Base-by-base conservation (phyloP, 108 stramenopile genomes). In the Nitzschia palea region DNA sequence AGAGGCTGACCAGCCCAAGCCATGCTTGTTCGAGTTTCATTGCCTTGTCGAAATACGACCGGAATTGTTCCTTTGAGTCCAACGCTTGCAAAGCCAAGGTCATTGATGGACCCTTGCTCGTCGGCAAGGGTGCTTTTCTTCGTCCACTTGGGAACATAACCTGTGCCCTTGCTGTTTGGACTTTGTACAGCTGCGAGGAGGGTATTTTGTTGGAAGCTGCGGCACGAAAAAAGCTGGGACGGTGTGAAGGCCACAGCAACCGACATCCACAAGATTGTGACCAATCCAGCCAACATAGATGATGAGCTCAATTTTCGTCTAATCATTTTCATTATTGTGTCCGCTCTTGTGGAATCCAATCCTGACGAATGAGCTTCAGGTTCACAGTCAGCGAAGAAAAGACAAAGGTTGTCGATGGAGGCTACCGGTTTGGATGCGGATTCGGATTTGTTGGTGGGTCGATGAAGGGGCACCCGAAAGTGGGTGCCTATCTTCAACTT, bases 71-170 rank as follows among this genome's bases (percentile, higher is more conserved):
- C 93, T 37, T 71, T 82, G 15, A 90, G 56, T 30, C 88, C 92
- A 43, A 87, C 86, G 2, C 85, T 54, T 60, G 33, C 40, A 78
- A 67, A 72, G 70, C 72, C 48, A 74, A 59, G 61, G 4, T 53
- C 34, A 2, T 71, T 66, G 27, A 28, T 66, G 25, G 62, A 65
- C 14, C 81, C 79, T 35, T 70, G 59, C 4, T 51, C 36, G 34
- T 81, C 89, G 5, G 85, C 90, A 5, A 93, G 66, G 44, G 88
- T 89, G 23, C 72, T 74, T 71, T 88, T 93, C 81, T 93, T 93
- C 44, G 80, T 87, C 91, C 91, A 93, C 67, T 93, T 93, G 18
- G 91, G 91, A 12, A 68, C 74, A 44, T 93, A 93, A 15, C 75
- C 73, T 40, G 77, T 77, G 0, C 47, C 47, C n/a, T 48, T 48